Percentiles rank a stretch among this genome's conserved stretches.
phyloP scores from a whole-genome alignment of 2,329 filamentous ascomycete genomes.

The Arthroderma uncinatum region DNA sequence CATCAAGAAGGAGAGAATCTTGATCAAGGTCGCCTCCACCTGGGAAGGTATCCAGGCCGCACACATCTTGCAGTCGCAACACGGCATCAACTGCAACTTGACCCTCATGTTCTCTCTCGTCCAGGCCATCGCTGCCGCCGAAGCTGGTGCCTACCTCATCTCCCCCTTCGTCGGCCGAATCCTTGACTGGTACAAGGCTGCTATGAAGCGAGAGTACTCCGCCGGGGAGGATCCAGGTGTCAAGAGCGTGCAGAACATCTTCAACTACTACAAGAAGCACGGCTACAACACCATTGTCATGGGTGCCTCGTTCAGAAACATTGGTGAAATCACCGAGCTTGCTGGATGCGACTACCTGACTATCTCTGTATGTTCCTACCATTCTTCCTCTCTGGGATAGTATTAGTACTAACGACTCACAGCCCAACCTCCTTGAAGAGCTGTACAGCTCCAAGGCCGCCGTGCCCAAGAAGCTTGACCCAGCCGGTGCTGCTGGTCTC shows the following conservation, averaged over 20 bases:
- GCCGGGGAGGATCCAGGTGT: constrained; percentile 92
- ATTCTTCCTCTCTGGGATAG: neutral
- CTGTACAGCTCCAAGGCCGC: constrained; percentile 70
- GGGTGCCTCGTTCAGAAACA: constrained; percentile 96
- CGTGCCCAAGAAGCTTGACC: constrained; percentile 88
- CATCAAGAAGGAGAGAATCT: constrained; percentile 82
- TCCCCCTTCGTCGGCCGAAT: constrained; percentile 98
- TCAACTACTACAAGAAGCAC: constrained; percentile 99
- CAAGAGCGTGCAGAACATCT: constrained; percentile 83
- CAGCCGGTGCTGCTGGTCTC: constrained; percentile 52
- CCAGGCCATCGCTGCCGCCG: constrained; percentile 91
- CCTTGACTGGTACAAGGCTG: constrained; percentile 98
- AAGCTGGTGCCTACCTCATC: constrained; percentile 94
- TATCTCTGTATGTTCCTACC: constrained; percentile 60
- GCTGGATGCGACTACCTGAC: constrained; percentile 98
- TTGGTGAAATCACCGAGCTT: constrained; percentile 93
- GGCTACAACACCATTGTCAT: constrained; percentile 99
- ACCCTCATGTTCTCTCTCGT: constrained; percentile 96
- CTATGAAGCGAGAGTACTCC: constrained; percentile 84
- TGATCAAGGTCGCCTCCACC: constrained; percentile 98
- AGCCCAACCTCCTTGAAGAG: constrained; percentile 89
- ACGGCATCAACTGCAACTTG: constrained; percentile 96
- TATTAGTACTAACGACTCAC: constrained; percentile 9
- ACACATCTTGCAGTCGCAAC: constrained; percentile 87
- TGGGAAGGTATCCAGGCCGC: constrained; percentile 99